Percentiles rank a stretch among this genome's conserved stretches.
phyloP scores from a whole-genome alignment of 345 rosid species.

The Diplotaxis tenuifolia region DNA sequence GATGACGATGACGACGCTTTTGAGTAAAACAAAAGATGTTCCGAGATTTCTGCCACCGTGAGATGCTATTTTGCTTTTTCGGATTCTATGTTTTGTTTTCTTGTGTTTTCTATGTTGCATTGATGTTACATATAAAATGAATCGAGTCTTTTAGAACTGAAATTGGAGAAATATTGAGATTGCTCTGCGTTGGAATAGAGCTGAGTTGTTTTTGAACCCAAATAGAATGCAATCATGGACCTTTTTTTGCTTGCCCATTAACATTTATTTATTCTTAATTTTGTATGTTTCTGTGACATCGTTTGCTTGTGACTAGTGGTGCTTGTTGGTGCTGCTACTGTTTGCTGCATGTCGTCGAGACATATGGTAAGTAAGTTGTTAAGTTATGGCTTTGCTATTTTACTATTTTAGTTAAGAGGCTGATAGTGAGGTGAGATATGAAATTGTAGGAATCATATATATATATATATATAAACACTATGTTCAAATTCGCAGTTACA shows the following conservation, averaged over 20 bases:
- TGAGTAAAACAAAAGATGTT: constrained; percentile 19
- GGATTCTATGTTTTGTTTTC: neutral
- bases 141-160: neutral
- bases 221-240: too few relatives aligned
- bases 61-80: neutral
- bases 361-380: too few relatives aligned
- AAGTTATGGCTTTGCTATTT: too few relatives aligned
- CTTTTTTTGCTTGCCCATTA: too few relatives aligned
- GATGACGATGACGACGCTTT: neutral
- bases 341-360: too few relatives aligned
- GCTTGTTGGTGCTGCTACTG: too few relatives aligned
- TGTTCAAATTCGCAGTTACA: constrained; percentile 1
- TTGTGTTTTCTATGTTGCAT: neutral
- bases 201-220: neutral
- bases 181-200: neutral
- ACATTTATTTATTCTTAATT: too few relatives aligned
- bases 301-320: too few relatives aligned
- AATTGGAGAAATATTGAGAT: neutral
- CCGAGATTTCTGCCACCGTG: neutral
- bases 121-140: neutral
- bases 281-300: too few relatives aligned
- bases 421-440: too few relatives aligned
- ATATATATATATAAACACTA: too few relatives aligned
- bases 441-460: neutral
- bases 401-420: too few relatives aligned